A percentile compares a stretch with the other conserved stretches of the same genome.
These are phyloP conservation scores for Begonia masoniana DNA, from an alignment of 306 rosid species.

Conservation along the genomic window DNA sequence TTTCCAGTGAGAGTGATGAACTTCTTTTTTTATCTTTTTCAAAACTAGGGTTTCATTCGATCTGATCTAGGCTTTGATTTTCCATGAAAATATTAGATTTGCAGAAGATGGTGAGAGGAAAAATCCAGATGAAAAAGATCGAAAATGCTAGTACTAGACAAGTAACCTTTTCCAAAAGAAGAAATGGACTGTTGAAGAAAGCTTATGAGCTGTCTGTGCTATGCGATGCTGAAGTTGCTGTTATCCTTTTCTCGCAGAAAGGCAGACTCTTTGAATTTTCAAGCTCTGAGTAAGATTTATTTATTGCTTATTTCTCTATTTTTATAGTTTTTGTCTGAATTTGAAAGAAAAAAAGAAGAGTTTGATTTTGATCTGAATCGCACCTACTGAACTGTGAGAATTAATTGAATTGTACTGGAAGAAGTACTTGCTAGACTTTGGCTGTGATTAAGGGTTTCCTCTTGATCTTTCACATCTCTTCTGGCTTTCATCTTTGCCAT, in stretches of 20 bases:
- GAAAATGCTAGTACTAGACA: conserved; percentile 11
- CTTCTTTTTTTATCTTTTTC: neutral
- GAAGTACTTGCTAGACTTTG: too few relatives aligned
- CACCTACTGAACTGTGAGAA: too few relatives aligned
- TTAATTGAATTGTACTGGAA: too few relatives aligned
- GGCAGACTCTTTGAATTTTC: conserved; percentile 11
- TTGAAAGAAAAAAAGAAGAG: too few relatives aligned
- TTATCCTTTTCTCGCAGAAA: conserved; percentile 10
- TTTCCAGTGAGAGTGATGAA: neutral
- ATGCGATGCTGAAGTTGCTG: conserved; percentile 12
- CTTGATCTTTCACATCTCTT: too few relatives aligned
- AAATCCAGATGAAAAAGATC: conserved; percentile 8
- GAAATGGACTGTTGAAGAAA: conserved; percentile 10
- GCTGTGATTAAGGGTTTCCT: too few relatives aligned
- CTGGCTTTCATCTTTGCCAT: too few relatives aligned
- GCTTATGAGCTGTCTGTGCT: conserved; percentile 10
- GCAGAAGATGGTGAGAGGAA: conserved; percentile 12
- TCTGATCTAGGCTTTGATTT: neutral
- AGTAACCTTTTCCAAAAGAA: conserved; percentile 13
- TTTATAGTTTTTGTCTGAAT: too few relatives aligned
- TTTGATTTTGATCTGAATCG: too few relatives aligned
- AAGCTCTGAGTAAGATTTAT: conserved; percentile 12
- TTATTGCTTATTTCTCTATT: neutral
- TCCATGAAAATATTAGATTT: too few relatives aligned
- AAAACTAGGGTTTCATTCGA: neutral